Evolutionary conservation across 352 stramenopile genomes (phyloP), one percentile per base, ranked within the genome.

Genomic region (Globisporangium emineosum): DNA sequence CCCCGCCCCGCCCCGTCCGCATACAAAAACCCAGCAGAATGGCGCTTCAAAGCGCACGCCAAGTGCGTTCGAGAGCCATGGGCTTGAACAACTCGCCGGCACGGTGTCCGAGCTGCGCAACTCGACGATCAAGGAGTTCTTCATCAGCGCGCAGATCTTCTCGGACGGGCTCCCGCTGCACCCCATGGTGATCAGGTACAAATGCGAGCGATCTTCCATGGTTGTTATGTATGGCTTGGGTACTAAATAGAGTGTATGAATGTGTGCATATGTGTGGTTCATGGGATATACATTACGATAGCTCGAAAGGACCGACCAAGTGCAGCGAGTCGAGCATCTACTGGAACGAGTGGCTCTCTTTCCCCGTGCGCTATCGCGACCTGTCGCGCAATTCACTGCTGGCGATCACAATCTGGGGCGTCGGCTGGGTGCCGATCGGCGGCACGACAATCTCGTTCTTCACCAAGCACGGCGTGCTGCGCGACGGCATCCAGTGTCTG

Each of bases 361-460:
- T 94, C 59, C 89, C 89, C 2, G 78, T 96, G 49, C 81, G 81
- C 19, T 96, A 96, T 64, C 80, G 86, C 21, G 90, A 97, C 43
- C 73, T 97, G 21, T 91, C 88, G 42, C 83, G 86, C 58, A 90
- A 96, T 67, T 88, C 89, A 50, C 73, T 90, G 57, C 70, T 97
- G 47, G 81, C 85, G 33, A 77, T 97, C 54, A 94, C 88, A 37
- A 80, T 97, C 37, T 95, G 86, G 89, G 85, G 86, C 30, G 88
- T 91, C 29, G 84, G 81, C 55, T 89, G 89, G 70, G 76, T 89
- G 45, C 77, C 88, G 10, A 78, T 97, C 29, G 91, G 88, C 25
- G 84, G 87, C 61, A 91, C 90, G 51, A 96, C 84, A 19, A 81
- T 97, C 64, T 76, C 79, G 40, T 86, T 98, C 68, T 98, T 98